These are phyloP conservation scores for Pythium periplocum DNA, from an alignment of 352 stramenopile species.

Conservation along the genomic window DNA sequence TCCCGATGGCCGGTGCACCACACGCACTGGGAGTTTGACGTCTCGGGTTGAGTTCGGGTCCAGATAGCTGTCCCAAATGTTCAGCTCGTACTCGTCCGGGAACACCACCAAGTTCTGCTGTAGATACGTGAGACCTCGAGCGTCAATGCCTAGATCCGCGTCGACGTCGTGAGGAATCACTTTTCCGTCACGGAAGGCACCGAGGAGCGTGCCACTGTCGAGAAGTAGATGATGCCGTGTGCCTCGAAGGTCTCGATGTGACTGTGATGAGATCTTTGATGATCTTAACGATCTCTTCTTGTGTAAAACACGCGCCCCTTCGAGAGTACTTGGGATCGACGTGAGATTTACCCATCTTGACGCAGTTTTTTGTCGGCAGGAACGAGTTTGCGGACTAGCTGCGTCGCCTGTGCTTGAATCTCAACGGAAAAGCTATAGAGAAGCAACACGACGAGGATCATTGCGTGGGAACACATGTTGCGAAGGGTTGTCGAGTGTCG, in stretches of 20 bases:
- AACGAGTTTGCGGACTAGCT: too few species aligned
- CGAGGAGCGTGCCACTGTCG: slow-evolving; percentile 25
- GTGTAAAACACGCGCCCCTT: too few species aligned
- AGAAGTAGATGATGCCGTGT: slow-evolving; percentile 25
- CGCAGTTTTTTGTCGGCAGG: too few species aligned
- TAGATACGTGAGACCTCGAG: slow-evolving; percentile 8
- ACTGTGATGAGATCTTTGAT: slow-evolving; percentile 11
- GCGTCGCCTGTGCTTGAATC: too few species aligned
- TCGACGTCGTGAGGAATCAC: slow-evolving; percentile 27
- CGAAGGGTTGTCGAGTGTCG: too few species aligned
- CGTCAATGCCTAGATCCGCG: slow-evolving; percentile 13
- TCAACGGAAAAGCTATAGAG: too few species aligned
- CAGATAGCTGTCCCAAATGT: slow-evolving; percentile 17
- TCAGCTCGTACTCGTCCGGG: slow-evolving; percentile 11
- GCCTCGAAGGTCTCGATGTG: slow-evolving; percentile 10
- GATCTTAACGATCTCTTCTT: too few species aligned
- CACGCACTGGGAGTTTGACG: slow-evolving; percentile 16
- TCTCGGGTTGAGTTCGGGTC: slow-evolving; percentile 15
- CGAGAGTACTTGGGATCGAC: too few species aligned
- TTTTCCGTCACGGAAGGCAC: slow-evolving; percentile 17
- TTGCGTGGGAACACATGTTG: too few species aligned
- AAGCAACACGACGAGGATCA: too few species aligned
- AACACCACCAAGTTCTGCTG: slow-evolving; percentile 7
- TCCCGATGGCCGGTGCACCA: slow-evolving; percentile 16
- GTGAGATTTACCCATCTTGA: too few species aligned